Conservation (phyloP, 305 asterid species). For the Euphrasia arctica region DNA sequence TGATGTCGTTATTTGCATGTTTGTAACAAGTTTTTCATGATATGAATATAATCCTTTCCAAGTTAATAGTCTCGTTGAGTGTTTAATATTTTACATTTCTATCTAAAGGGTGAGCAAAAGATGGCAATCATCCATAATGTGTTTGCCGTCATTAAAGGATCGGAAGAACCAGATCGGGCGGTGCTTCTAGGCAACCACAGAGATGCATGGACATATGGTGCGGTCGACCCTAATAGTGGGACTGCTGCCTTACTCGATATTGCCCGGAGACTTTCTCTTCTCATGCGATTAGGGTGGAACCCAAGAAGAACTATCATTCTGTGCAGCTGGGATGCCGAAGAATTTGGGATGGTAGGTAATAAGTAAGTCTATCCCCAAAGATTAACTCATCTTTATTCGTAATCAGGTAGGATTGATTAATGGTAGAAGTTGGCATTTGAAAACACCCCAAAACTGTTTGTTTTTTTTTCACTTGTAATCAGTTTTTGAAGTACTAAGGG, state of each 20-base stretch:
- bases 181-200: slow-evolving; percentile 91
- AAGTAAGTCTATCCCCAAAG: slow-evolving; percentile 8
- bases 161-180: slow-evolving; percentile 77
- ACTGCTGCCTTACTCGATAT: slow-evolving; percentile 89
- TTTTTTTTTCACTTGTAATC: background rate
- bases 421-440: background rate
- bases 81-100: slow-evolving; percentile 13
- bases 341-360: slow-evolving; percentile 99
- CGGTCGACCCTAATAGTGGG: slow-evolving; percentile 97
- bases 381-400: too few relatives aligned
- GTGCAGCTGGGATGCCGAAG: slow-evolving; percentile 99
- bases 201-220: slow-evolving; percentile 99
- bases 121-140: slow-evolving; percentile 66
- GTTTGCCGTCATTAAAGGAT: slow-evolving; percentile 68
- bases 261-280: slow-evolving; percentile 74
- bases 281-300: slow-evolving; percentile 74
- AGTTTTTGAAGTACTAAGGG: background rate
- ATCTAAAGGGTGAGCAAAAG: slow-evolving; percentile 68
- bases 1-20: background rate
- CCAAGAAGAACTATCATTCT: slow-evolving; percentile 83
- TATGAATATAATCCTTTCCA: background rate
- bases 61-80: background rate
- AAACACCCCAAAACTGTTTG: background rate
- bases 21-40: background rate
- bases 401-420: background rate